Evolutionary conservation across 208 protist species (phyloP).

Genomic region (Strigomonas galati): DNA sequence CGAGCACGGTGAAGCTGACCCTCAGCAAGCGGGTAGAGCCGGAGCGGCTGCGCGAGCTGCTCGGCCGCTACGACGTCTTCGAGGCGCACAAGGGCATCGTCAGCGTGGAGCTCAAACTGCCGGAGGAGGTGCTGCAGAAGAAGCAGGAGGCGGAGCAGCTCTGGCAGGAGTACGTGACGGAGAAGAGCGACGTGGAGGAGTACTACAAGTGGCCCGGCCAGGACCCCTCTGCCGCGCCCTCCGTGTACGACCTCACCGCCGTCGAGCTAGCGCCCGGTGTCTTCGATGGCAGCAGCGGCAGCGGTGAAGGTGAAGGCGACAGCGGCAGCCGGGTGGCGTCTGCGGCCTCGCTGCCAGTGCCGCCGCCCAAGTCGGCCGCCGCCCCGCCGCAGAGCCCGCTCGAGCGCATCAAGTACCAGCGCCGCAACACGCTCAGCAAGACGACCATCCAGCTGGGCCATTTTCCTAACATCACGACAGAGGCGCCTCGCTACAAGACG

Average conservation of each 20-base stretch:
- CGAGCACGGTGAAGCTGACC: slow-evolving; percentile 62
- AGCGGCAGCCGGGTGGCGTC: not conserved
- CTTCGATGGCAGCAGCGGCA: slow-evolving; percentile 23
- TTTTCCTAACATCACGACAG: slow-evolving; percentile 76
- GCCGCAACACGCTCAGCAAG: slow-evolving; percentile 52
- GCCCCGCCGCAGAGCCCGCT: slow-evolving; percentile 55
- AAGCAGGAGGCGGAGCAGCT: slow-evolving; percentile 81
- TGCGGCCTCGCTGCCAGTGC: slow-evolving; percentile 59
- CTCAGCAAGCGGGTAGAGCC: slow-evolving; percentile 58
- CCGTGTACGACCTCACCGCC: slow-evolving; percentile 63
- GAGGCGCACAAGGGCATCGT: slow-evolving; percentile 84
- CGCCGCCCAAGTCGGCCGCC: slow-evolving; percentile 39
- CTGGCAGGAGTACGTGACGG: slow-evolving; percentile 72
- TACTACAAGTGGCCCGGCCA: slow-evolving; percentile 69
- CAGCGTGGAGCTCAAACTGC: slow-evolving; percentile 50
- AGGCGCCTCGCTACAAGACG: slow-evolving; percentile 32
- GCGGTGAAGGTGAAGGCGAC: not conserved
- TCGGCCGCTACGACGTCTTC: slow-evolving; percentile 81
- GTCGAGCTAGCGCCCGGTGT: slow-evolving; percentile 81
- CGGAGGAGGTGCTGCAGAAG: slow-evolving; percentile 50
- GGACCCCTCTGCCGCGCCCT: slow-evolving; percentile 22
- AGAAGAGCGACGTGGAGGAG: slow-evolving; percentile 63
- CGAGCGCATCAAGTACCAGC: slow-evolving; percentile 71
- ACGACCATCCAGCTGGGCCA: slow-evolving; percentile 76
- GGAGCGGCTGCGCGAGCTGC: slow-evolving; percentile 67